Base-by-base conservation (phyloP, 331 rosid species). In the Malus hybrid region DNA sequence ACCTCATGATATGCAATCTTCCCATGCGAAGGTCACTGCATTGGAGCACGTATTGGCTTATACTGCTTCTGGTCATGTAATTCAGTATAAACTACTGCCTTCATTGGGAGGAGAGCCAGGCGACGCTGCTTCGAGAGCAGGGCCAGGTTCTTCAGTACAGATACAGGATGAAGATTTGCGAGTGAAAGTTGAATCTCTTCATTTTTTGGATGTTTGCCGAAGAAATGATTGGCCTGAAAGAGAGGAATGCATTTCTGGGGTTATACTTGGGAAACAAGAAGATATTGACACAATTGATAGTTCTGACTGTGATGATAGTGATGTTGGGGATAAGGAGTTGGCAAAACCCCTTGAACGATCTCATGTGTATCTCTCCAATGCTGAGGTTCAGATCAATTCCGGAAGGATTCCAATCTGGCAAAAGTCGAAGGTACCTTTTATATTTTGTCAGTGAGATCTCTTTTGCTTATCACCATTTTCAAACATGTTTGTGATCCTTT, bases 121-220 rank as follows among this genome's bases (percentile, higher is more conserved):
- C 82, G 94, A 88, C 70, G 75, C 86, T 78, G 79, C 82, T 79
- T 73, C 86, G 18, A 80, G 90, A 80, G 79, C 78, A 14, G 86
- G 81, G 60, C 75, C 80, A 63, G 80, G 69, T 76, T 76, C 89
- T 79, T 83, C 87, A 50, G 76, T 86, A 46, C 96, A 87, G 73
- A 69, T 79, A 66, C 91, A 85, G 77, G 97, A 93, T 71, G 97
- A 93, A 42, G 96, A 93, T 70, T 70, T 91, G 78, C 86, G 93
- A 60, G 92, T 93, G 79, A 89, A 83, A 80, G 98, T 89, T 80
- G 97, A 93, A 76, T 92, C 93, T 66, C 80, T 91, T 82, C 96
- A 87, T 77, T 91, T 93, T 91, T 93, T 97, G 98, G 96, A 91
- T 86, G 90, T 87, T 80, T 91, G 97, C 80, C 84, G 96, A 82